A percentile compares a stretch with the other conserved stretches of the same genome.
Conservation (phyloP, 2,329 filamentous ascomycete genomes). For the Ophiostoma quercus region DNA sequence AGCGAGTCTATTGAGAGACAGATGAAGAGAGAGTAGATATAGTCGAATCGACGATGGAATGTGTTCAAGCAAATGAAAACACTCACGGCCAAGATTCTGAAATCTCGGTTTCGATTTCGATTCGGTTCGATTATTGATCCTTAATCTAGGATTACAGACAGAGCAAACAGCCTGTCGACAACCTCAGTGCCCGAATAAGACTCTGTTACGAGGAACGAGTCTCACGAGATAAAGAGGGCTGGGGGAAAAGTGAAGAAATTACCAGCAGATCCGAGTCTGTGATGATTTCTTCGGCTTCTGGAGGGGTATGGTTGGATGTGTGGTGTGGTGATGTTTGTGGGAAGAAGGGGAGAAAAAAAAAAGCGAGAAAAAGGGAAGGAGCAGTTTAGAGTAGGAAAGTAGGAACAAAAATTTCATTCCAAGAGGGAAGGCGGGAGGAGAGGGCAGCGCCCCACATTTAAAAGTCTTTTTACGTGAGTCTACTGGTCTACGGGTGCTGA, state of each 20-base stretch:
- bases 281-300: conserved; percentile 24
- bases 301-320: conserved; percentile 19
- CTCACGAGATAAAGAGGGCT: neutral
- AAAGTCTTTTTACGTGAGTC: conserved; percentile 12
- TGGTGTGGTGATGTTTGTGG: conserved; percentile 23
- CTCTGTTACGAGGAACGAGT: conserved; percentile 14
- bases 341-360: conserved; percentile 19
- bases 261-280: conserved; percentile 27
- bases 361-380: conserved; percentile 17
- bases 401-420: conserved; percentile 20
- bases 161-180: conserved; percentile 16
- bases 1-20: neutral
- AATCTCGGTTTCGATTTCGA: neutral
- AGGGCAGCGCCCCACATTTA: conserved; percentile 18
- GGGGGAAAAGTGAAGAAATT: conserved; percentile 21
- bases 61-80: conserved; percentile 15
- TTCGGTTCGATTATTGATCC: no score
- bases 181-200: conserved; percentile 21
- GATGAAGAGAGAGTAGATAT: no score
- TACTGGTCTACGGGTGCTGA: conserved; percentile 4
- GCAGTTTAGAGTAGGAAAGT: conserved; percentile 14
- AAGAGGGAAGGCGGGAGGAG: conserved; percentile 23
- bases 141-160: neutral
- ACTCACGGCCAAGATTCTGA: neutral
- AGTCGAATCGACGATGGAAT: neutral